Base-by-base conservation (phyloP, 1,139 yeast genomes). In the Taphrina betulina region DNA sequence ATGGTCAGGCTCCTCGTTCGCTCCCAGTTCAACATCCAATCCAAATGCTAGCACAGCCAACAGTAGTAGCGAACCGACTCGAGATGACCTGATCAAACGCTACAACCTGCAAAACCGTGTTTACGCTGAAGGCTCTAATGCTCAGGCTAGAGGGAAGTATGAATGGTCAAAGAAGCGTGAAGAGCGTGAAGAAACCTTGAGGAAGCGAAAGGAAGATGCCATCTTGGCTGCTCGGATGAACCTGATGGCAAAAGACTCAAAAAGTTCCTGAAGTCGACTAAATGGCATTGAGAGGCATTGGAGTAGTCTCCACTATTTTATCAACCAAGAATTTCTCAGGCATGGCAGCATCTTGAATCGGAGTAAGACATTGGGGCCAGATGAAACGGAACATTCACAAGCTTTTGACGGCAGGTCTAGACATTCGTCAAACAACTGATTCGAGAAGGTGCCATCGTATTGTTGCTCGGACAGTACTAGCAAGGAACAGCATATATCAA, bases 161-260 rank as follows among this genome's bases (percentile, higher is more conserved):
- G 19, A 20, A 12, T 45, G 52, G 52, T 26, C 36, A 17, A 34
- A 17, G 10, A 26, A 38, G 16, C 31, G 43, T 10, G 14, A 36
- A 7, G 53, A 53, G 26, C 43, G 57, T 10, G 53, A 53, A 45
- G 31, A 26, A 12, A 24, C 33, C 22, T 26, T 53, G 17, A 41
- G 45, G 10, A 35, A 31, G 14, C 44, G 57, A 5, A 44, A 45
- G 33, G 57, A 53, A 23, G 45, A 53, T 10, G 38, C 38, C 43
- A 33, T 53, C 20, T 10, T 53, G 10, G 35, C 26, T 10, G 57
- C 57, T 12, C 53, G 57, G 8, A 31, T 35, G 37, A 36, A 33
- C 5, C 37, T 52, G 41, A 44, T 17, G 14, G 14, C 23, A 17
- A 38, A 12, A 20, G 42, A 38, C n/a, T n/a, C n/a, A n/a, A n/a